Percentiles rank a stretch among this genome's conserved stretches.
Conservation (phyloP, 345 rosid species). For the Acer saccharum region DNA sequence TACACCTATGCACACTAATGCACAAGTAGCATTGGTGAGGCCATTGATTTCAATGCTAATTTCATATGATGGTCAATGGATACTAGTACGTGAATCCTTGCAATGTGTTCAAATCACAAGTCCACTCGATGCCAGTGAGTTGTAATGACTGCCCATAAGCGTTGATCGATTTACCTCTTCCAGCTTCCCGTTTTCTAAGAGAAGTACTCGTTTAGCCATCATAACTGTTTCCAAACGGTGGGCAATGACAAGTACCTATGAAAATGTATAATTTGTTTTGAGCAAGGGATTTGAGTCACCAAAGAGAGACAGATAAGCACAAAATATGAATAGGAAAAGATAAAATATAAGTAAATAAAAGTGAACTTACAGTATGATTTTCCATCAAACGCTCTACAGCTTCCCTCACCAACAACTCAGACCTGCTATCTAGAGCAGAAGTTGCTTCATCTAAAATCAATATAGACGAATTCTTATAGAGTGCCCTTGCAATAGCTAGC, state of each 20-base stretch:
- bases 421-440: slow-evolving; percentile 90
- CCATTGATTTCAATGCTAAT: not conserved
- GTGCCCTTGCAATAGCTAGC: slow-evolving; percentile 91
- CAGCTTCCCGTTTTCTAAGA: slow-evolving; percentile 68
- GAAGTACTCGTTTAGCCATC: slow-evolving; percentile 78
- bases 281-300: not conserved
- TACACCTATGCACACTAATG: not conserved
- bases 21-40: not conserved
- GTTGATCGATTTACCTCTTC: slow-evolving; percentile 57
- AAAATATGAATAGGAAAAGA: not conserved
- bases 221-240: slow-evolving; percentile 87
- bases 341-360: not conserved
- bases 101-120: slow-evolving; percentile 48
- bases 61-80: not conserved
- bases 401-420: slow-evolving; percentile 84
- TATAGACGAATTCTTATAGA: slow-evolving; percentile 76
- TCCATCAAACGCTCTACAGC: slow-evolving; percentile 75
- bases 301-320: not conserved
- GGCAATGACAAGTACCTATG: slow-evolving; percentile 81
- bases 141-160: slow-evolving; percentile 39
- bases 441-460: slow-evolving; percentile 98
- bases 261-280: not conserved
- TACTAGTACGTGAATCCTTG: too few species aligned
- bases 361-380: slow-evolving; percentile 68
- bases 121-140: slow-evolving; percentile 42